These are phyloP conservation scores for Yamadazyma oceani DNA, from an alignment of 1,139 yeast genomes.

Conservation along the genomic window DNA sequence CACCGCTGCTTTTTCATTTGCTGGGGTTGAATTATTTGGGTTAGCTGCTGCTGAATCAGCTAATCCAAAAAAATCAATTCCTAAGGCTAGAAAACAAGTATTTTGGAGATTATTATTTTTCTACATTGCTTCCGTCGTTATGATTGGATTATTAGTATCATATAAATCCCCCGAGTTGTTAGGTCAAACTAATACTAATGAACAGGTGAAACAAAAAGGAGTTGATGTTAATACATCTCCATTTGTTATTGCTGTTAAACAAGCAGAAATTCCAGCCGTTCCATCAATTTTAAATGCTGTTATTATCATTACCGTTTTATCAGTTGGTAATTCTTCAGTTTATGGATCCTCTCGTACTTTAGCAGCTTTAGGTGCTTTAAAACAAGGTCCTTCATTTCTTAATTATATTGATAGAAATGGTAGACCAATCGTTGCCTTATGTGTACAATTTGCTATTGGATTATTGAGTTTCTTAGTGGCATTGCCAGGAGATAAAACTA, in stretches of 20 bases:
- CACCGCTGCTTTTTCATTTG: constrained; percentile 83
- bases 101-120: constrained; percentile 35
- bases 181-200: constrained; percentile 17
- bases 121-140: constrained; percentile 28
- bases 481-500: constrained; percentile 24
- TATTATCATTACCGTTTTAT: constrained; percentile 31
- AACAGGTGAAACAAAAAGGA: constrained; percentile 17
- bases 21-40: constrained; percentile 33
- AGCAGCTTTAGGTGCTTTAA: constrained; percentile 35
- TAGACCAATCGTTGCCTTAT: constrained; percentile 34
- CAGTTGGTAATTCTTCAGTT: constrained; percentile 38
- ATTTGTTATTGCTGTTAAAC: constrained; percentile 39
- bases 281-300: constrained; percentile 36
- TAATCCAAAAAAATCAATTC: constrained; percentile 34
- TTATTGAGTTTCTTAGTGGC: constrained; percentile 32
- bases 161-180: constrained; percentile 23
- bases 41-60: constrained; percentile 36
- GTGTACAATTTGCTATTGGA: constrained; percentile 45
- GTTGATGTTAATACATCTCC: constrained; percentile 43
- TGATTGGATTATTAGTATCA: constrained; percentile 35
- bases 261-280: constrained; percentile 30
- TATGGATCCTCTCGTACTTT: constrained; percentile 38
- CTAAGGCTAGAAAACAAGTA: constrained; percentile 36
- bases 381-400: constrained; percentile 33
- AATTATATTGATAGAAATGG: constrained; percentile 34